phyloP scores from a whole-genome alignment of 2,329 filamentous ascomycete species.

The Colletotrichum gloeosporioides region DNA sequence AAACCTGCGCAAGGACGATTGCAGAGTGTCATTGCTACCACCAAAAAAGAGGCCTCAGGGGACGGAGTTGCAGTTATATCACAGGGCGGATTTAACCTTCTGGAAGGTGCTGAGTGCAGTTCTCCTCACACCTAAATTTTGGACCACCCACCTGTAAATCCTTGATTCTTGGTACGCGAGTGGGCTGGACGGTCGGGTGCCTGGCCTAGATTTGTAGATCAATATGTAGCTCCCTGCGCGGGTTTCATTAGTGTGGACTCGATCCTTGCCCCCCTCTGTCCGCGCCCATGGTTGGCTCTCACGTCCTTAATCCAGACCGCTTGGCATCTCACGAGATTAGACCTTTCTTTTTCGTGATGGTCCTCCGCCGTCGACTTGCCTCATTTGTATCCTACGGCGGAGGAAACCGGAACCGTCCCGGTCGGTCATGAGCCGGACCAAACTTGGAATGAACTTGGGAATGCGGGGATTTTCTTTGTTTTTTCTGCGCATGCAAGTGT shows the following conservation, averaged over 20 bases:
- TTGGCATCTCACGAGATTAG: background rate
- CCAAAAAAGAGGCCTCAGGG: background rate
- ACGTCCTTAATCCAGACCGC: background rate
- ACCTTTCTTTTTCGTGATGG: background rate
- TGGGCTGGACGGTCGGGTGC: background rate
- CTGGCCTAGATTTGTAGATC: slow-evolving; percentile 8
- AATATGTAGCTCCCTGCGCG: slow-evolving; percentile 2
- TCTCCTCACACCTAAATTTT: background rate
- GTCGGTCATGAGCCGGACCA: background rate
- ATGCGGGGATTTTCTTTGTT: background rate
- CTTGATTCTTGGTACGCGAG: background rate
- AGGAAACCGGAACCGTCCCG: background rate
- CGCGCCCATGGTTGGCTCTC: background rate
- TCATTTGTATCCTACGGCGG: background rate
- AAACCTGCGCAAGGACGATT: background rate
- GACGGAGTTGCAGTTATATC: background rate
- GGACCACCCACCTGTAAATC: background rate
- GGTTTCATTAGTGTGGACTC: slow-evolving; percentile 18
- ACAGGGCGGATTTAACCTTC: slow-evolving; percentile 19
- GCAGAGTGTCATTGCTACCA: background rate
- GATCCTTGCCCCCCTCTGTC: background rate
- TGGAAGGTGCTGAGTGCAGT: background rate
- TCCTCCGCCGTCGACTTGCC: background rate
- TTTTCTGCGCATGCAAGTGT: background rate
- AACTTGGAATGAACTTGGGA: background rate